Evolutionary conservation across 495 filamentous ascomycete species (phyloP).

Genomic region (Cercophora newfieldiana): DNA sequence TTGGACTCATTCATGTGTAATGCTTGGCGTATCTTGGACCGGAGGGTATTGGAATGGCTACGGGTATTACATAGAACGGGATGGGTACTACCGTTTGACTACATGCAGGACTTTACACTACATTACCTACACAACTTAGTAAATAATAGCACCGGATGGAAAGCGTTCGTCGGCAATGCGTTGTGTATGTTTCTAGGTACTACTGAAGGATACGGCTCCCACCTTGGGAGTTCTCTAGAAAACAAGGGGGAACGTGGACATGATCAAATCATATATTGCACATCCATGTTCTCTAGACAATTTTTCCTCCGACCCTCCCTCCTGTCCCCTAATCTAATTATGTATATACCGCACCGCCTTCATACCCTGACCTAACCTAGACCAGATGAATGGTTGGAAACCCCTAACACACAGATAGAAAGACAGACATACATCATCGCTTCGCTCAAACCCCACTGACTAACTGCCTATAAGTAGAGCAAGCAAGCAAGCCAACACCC

Average conservation of each 20-base stretch:
- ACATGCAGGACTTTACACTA: too few species aligned
- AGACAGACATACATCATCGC: neutral
- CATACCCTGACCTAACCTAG: neutral
- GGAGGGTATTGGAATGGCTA: neutral
- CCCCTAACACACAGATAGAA: too few species aligned
- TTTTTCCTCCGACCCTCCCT: neutral
- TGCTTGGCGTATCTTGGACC: neutral
- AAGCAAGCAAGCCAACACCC: too few species aligned
- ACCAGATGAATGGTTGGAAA: neutral
- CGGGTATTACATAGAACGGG: neutral
- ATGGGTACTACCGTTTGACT: neutral
- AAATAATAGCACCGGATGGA: neutral
- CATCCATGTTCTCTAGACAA: neutral
- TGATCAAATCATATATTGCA: neutral
- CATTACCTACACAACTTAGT: neutral
- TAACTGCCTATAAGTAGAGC: neutral
- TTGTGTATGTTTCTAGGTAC: too few species aligned
- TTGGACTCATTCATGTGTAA: neutral
- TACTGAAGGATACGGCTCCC: too few species aligned
- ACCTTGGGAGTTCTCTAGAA: too few species aligned
- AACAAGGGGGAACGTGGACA: too few species aligned
- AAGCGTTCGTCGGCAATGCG: too few species aligned
- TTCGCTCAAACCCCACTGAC: neutral
- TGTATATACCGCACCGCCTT: neutral
- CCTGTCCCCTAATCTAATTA: neutral